Conservation (phyloP, 768 basidiomycete genomes). For the Boletus vinaceobasis region DNA sequence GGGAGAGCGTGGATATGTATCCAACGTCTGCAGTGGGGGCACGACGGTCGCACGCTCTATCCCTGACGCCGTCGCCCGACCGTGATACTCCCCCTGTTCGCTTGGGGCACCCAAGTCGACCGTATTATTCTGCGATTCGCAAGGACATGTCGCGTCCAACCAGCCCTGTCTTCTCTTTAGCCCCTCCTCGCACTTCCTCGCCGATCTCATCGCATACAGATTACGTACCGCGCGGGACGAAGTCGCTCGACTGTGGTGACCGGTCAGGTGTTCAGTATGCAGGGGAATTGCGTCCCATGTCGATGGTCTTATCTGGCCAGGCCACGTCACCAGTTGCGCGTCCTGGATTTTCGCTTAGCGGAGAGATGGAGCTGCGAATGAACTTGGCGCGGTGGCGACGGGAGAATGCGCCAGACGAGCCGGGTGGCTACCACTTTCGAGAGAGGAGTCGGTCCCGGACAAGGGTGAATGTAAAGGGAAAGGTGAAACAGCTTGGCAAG, state of each 20-base stretch:
- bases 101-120: conserved; percentile 50
- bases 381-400: conserved; percentile 41
- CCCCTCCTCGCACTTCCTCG: conserved; percentile 25
- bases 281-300: conserved; percentile 27
- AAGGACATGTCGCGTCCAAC: conserved; percentile 42
- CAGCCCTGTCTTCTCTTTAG: conserved; percentile 29
- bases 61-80: conserved; percentile 21
- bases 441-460: conserved; percentile 23
- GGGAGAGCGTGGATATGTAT: conserved; percentile 18
- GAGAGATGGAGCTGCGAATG: conserved; percentile 59
- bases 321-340: conserved; percentile 13
- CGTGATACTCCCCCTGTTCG: conserved; percentile 30
- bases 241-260: conserved; percentile 30
- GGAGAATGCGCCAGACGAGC: conserved; percentile 29
- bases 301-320: conserved; percentile 24
- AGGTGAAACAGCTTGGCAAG: conserved; percentile 28
- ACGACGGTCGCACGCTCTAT: conserved; percentile 19
- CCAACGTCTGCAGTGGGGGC: conserved; percentile 16
- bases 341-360: conserved; percentile 54
- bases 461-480: conserved; percentile 23
- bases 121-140: conserved; percentile 56
- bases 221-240: conserved; percentile 29
- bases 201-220: conserved; percentile 24
- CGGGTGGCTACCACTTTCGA: conserved; percentile 30
- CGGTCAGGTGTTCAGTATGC: conserved; percentile 16